Evolutionary conservation across 2,329 filamentous ascomycete species (phyloP), one percentile per base, ranked within the genome.

Genomic region (Myriosclerotinia curreyana): DNA sequence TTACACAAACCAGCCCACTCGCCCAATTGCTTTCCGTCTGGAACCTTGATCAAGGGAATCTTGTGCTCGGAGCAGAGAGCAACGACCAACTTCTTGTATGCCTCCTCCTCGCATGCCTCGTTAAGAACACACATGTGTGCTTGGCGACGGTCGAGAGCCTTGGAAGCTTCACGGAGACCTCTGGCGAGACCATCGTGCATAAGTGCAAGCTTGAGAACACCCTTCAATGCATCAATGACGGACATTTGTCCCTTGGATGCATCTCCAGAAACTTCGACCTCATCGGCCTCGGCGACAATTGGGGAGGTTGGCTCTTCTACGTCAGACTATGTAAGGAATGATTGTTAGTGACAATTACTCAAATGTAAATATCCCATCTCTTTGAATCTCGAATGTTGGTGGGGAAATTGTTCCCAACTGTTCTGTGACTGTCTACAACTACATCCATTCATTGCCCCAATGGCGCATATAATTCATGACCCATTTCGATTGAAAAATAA

Each of bases 101-200:
- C 94, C 83, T 99, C 95, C 88, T 99, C 95, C 86, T 99, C 95
- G 86, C 95, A 99, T 74, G 90, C 89, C 88, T 99, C 95, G 88
- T 99, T 99, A 76, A 99, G 89, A 74, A 99, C 95, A 81, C 95
- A 99, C 93, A 99, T 98, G 86, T 99, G 95, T 67, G 95, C 95
- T 85, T 99, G 91, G 78, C 95, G 92, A 78, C 95, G 89, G 83
- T 99, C 95, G 77, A 99, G 92, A 71, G 95, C 94, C 87, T 99
- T 99, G 84, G 90, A 92, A 72, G 95, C 95, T 84, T 99, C 95
- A 75, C 95, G 93, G 76, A 99, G 92, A 83, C 95, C 95, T 76
- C 95, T 93, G 79, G 95, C 95, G 75, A 99, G 93, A 80, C 95
- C 95, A 80, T 99, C 95, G 89, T 99, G 94, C 89, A 98, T 97